A percentile compares a stretch with the other conserved stretches of the same genome.
Evolutionary conservation across 176 grass and related monocot genomes (phyloP).

Genomic region (Thalia dealbata): DNA sequence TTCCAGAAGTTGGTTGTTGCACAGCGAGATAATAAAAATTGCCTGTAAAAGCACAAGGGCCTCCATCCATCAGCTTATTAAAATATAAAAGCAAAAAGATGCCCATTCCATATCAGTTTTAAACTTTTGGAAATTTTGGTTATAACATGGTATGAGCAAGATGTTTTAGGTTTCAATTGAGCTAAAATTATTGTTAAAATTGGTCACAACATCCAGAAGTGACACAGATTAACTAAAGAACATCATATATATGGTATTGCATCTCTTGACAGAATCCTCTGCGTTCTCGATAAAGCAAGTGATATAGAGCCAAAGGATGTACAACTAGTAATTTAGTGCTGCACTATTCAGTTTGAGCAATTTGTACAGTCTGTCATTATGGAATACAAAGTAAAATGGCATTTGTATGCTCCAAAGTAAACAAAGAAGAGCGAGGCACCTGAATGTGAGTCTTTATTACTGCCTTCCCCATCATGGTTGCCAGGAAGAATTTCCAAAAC

Average conservation of each 20-base stretch:
- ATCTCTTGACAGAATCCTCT: too few species aligned
- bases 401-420: neutral
- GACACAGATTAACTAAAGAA: neutral
- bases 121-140: too few species aligned
- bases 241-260: too few species aligned
- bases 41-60: constrained; percentile 30
- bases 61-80: constrained; percentile 1
- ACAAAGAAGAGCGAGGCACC: constrained; percentile 16
- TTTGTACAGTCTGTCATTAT: neutral
- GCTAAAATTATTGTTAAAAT: too few species aligned
- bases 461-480: constrained; percentile 89
- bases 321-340: too few species aligned
- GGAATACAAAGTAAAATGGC: neutral
- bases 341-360: neutral
- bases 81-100: too few species aligned
- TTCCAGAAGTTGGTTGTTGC: constrained; percentile 94
- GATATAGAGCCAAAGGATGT: too few species aligned
- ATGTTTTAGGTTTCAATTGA: too few species aligned
- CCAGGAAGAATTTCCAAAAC: constrained; percentile 97
- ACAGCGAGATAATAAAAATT: constrained; percentile 66
- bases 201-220: too few species aligned
- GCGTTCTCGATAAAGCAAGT: too few species aligned
- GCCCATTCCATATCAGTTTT: too few species aligned
- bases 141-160: too few species aligned
- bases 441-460: constrained; percentile 85